Percentiles rank a stretch among this genome's conserved stretches.
Evolutionary conservation across 129 eudicot genomes (phyloP).

Genomic region (Flaveria sonorensis): DNA sequence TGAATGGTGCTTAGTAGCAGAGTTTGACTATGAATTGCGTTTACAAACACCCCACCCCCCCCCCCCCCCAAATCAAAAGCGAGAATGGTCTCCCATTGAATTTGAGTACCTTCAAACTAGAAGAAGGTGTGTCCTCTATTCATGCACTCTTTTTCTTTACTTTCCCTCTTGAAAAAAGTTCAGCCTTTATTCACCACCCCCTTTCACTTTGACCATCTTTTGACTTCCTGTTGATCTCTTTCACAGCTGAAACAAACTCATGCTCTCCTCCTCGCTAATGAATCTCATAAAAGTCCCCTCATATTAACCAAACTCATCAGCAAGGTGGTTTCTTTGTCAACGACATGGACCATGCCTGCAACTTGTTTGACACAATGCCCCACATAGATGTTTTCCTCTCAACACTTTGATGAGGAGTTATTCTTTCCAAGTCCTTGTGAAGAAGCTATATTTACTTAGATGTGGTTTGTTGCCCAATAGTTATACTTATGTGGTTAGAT

Average conservation of each 20-base stretch:
- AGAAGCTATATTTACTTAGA: constrained; percentile 35
- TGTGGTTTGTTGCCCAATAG: constrained; percentile 27
- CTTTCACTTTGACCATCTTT: constrained; percentile 10
- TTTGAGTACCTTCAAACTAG: not conserved
- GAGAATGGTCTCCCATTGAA: not conserved
- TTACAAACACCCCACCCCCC: too few species aligned
- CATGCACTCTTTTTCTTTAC: constrained; percentile 23
- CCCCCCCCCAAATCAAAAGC: too few species aligned
- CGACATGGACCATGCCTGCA: constrained; percentile 42
- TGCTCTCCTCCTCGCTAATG: constrained; percentile 35
- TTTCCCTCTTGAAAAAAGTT: constrained; percentile 17
- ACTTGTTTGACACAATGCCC: constrained; percentile 35
- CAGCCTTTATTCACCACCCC: not conserved
- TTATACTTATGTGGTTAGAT: constrained; percentile 30
- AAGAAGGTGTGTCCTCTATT: constrained; percentile 6
- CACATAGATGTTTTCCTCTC: constrained; percentile 27
- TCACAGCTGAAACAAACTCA: constrained; percentile 40
- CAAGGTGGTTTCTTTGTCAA: constrained; percentile 23
- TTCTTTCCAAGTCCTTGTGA: constrained; percentile 40
- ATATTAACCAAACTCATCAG: not conserved
- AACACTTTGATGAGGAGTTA: constrained; percentile 39
- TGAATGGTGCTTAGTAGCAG: too few species aligned
- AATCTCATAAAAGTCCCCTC: too few species aligned
- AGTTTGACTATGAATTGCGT: too few species aligned
- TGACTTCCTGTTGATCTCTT: constrained; percentile 38